Conservation (phyloP, 176 grass and related monocot species). For the Eleusine indica region DNA sequence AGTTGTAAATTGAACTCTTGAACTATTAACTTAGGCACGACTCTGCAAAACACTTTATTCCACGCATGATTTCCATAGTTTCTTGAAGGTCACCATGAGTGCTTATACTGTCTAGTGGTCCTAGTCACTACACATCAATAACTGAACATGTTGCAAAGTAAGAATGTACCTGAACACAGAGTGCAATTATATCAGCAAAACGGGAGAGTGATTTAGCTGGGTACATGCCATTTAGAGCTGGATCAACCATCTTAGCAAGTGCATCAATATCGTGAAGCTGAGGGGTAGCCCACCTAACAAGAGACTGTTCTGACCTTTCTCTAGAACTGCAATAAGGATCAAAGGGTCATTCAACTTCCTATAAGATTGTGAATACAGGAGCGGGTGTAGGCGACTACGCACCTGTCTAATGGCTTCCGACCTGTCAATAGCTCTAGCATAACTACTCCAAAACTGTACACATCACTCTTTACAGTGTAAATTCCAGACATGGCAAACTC, state of each 20-base stretch:
- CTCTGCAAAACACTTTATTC: constrained; percentile 2
- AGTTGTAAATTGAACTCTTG: not conserved
- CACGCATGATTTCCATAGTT: not conserved
- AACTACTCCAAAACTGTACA: constrained; percentile 98
- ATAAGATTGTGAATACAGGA: not conserved
- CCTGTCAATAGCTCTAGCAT: constrained; percentile 99
- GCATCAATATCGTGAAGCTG: constrained; percentile 99
- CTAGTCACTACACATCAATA: constrained; percentile 18
- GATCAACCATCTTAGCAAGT: constrained; percentile 97
- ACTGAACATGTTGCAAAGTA: constrained; percentile 13
- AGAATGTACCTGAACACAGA: constrained; percentile 84
- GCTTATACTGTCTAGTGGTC: not conserved
- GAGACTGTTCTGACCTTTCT: constrained; percentile 85
- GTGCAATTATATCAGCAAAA: constrained; percentile 93
- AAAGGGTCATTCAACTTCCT: constrained; percentile 12
- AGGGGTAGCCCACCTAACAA: constrained; percentile 95
- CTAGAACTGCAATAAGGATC: constrained; percentile 71
- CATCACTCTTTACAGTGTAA: constrained; percentile 96
- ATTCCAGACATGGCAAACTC: constrained; percentile 98
- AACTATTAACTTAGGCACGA: constrained; percentile 1
- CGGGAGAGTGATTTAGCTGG: constrained; percentile 96
- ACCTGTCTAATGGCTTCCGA: constrained; percentile 96
- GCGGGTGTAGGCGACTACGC: constrained; percentile 20
- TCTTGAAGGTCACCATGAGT: constrained; percentile 1
- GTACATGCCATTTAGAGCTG: constrained; percentile 95